These are phyloP conservation scores for Rugonectria rugulosa DNA, from an alignment of 2,329 filamentous ascomycete genomes.

Conservation along the genomic window DNA sequence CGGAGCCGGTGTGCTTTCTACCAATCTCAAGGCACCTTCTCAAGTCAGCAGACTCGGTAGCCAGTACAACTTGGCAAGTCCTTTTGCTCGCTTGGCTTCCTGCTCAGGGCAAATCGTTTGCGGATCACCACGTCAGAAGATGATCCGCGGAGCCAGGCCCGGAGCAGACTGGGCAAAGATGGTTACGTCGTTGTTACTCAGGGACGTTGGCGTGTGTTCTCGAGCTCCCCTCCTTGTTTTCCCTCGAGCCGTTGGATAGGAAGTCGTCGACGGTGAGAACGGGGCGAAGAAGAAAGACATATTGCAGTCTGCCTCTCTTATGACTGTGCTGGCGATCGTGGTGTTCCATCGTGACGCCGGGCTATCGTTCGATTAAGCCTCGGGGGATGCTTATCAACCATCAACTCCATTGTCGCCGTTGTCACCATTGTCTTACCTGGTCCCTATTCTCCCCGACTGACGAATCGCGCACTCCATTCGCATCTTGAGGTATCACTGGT, in stretches of 20 bases:
- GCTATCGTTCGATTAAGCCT: background rate
- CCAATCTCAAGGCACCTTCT: background rate
- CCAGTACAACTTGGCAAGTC: background rate
- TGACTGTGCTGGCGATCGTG: too few relatives aligned
- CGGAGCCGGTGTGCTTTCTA: background rate
- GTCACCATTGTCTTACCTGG: background rate
- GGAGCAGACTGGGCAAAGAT: background rate
- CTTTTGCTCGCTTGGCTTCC: conserved; percentile 1
- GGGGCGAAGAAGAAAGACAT: too few relatives aligned
- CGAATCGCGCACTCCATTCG: background rate
- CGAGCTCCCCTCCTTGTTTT: background rate
- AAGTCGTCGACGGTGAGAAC: too few relatives aligned
- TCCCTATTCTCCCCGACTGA: background rate
- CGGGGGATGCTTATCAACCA: too few relatives aligned
- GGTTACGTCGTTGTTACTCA: background rate
- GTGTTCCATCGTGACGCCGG: background rate
- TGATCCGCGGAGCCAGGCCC: background rate
- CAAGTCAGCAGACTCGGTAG: conserved; percentile 10
- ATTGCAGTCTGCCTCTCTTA: too few relatives aligned
- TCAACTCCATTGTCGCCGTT: background rate
- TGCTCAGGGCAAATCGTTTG: background rate
- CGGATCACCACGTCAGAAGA: background rate
- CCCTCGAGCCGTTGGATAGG: background rate
- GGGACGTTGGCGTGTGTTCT: background rate
- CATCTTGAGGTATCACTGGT: background rate